Evolutionary conservation across 352 stramenopile genomes (phyloP), one percentile per base, ranked within the genome.

Genomic region (Pythium grandisporangium): DNA sequence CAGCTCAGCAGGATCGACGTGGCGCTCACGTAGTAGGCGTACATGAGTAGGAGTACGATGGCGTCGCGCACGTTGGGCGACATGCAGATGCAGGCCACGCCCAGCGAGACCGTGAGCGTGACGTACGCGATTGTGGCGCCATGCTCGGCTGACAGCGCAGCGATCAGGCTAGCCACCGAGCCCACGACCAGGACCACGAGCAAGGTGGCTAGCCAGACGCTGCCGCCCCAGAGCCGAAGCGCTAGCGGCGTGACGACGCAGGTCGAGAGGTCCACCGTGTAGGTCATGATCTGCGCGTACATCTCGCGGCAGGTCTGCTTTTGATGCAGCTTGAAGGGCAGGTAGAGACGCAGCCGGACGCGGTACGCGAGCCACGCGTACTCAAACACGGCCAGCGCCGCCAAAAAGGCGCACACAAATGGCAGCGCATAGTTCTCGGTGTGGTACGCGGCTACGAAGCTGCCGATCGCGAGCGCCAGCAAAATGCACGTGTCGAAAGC

Each of bases 261-360:
- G 11, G 71, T 80, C 25, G 69, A 47, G 12, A 78, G 46, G 14
- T 84, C 63, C 21, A 80, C 68, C 17, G 66, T 71, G 45, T 82
- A 84, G 20, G 54, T 63, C 49, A 84, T 84, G 48, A 84, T 84
- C 58, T 80, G 71, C 23, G 47, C 51, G 51, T 84, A 84, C 39
- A 84, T 64, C 20, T 84, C 71, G 10, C 66, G 55, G 16, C 63
- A 80, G 21, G 71, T 84, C 48, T 80, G 68, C 27, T 82, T 84
- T 46, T 81, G 61, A 41, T 82, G 56, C 38, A 84, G 51, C 53
- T 82, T 78, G 48, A 84, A 76, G 0, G 71, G 71, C 48, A 84
- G 53, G 24, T 69, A 81, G 17, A 82, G 45, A 14, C 68, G 63
- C 12, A 80, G 39, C 0, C 63, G 56, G 16, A 78, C 63, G 13